These are phyloP conservation scores for Bacterosira constricta DNA, from an alignment of 108 stramenopile genomes.

Conservation along the genomic window DNA sequence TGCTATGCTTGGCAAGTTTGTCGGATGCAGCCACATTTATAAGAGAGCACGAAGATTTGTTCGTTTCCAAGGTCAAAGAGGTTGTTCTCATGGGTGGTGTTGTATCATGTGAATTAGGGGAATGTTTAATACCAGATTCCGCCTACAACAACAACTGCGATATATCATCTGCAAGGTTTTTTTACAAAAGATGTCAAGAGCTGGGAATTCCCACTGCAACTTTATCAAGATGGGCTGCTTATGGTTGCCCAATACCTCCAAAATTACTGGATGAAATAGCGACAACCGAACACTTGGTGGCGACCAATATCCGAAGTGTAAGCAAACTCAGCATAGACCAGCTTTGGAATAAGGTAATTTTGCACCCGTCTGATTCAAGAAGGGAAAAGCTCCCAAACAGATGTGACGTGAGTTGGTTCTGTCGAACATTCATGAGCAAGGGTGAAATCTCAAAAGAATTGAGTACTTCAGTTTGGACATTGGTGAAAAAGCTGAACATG, in stretches of 20 bases:
- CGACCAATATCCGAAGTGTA: constrained; percentile 38
- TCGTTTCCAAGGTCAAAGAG: constrained; percentile 48
- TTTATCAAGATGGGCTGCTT: constrained; percentile 52
- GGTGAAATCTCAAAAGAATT: constrained; percentile 22
- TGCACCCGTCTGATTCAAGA: constrained; percentile 34
- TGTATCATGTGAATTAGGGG: constrained; percentile 28
- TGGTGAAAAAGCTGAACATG: constrained; percentile 46
- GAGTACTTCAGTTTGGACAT: constrained; percentile 36
- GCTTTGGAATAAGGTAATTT: constrained; percentile 51
- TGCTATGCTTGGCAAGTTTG: constrained; percentile 46
- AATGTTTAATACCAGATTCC: constrained; percentile 44
- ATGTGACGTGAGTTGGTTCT: constrained; percentile 50
- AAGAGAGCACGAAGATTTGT: constrained; percentile 45
- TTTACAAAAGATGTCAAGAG: constrained; percentile 49
- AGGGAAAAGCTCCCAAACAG: constrained; percentile 48
- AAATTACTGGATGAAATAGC: constrained; percentile 38
- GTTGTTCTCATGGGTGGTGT: constrained; percentile 52
- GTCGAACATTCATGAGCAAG: constrained; percentile 40
- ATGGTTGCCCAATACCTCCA: constrained; percentile 45
- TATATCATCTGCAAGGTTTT: constrained; percentile 38
- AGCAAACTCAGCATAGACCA: constrained; percentile 39
- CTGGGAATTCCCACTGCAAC: constrained; percentile 44
- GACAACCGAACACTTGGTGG: constrained; percentile 50
- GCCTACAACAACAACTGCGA: constrained; percentile 55
- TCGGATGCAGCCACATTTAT: constrained; percentile 47